Conservation (phyloP, 805 yeast genomes). For the Wickerhamiella spandovensis region DNA sequence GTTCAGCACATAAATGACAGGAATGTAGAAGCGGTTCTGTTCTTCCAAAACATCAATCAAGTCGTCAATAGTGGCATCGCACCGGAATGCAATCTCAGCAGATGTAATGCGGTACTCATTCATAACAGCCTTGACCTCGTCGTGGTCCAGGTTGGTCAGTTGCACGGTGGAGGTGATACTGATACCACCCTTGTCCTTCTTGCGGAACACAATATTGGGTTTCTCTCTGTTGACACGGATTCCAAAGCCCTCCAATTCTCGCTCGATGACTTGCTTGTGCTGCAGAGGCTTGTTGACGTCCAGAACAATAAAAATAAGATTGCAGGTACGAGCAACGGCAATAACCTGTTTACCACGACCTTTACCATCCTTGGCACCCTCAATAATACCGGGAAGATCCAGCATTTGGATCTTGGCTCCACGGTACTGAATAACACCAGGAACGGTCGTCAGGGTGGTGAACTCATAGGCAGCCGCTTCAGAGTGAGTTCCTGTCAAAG, state of each 20-base stretch:
- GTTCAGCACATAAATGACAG: slow-evolving; percentile 88
- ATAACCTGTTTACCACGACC: slow-evolving; percentile 98
- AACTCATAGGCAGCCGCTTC: slow-evolving; percentile 97
- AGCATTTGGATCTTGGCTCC: slow-evolving; percentile 99
- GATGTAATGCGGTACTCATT: slow-evolving; percentile 87
- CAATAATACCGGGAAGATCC: slow-evolving; percentile 92
- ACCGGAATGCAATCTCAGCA: slow-evolving; percentile 91
- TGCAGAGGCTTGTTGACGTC: slow-evolving; percentile 94
- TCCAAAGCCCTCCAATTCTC: slow-evolving; percentile 95
- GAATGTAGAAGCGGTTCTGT: slow-evolving; percentile 81
- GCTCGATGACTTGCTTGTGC: slow-evolving; percentile 87
- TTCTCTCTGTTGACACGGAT: slow-evolving; percentile 83
- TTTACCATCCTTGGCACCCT: slow-evolving; percentile 96
- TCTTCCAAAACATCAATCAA: slow-evolving; percentile 88
- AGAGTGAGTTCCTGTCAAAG: slow-evolving; percentile 88
- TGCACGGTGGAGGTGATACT: slow-evolving; percentile 90
- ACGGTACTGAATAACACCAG: slow-evolving; percentile 87
- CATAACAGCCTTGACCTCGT: slow-evolving; percentile 93
- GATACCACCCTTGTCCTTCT: slow-evolving; percentile 93
- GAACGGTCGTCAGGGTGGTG: slow-evolving; percentile 94
- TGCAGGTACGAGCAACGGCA: slow-evolving; percentile 98
- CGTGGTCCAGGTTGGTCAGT: slow-evolving; percentile 78
- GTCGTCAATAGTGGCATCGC: slow-evolving; percentile 97
- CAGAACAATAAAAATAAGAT: slow-evolving; percentile 78
- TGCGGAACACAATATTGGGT: slow-evolving; percentile 83